Evolutionary conservation across 345 rosid genomes (phyloP).

Genomic region (Bretschneidera sinensis): DNA sequence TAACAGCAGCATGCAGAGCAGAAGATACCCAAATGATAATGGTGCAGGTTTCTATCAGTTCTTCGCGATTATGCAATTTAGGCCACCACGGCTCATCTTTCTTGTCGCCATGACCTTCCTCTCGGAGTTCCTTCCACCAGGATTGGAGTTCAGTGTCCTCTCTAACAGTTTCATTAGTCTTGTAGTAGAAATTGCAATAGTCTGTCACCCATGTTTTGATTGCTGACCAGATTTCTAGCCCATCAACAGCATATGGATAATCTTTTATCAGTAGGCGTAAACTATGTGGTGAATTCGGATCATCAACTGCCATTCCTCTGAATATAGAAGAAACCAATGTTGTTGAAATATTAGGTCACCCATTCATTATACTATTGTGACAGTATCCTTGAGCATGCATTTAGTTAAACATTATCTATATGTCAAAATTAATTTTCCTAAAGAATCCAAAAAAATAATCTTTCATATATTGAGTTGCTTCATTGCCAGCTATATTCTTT

Average conservation of each 20-base stretch:
- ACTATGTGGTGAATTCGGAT: conserved; percentile 48
- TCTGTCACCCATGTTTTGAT: conserved; percentile 61
- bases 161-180: conserved; percentile 38
- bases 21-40: conserved; percentile 70
- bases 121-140: conserved; percentile 70
- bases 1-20: conserved; percentile 68
- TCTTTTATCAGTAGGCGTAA: conserved; percentile 53
- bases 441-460: no score
- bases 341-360: no score
- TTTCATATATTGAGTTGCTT: no score
- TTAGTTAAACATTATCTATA: no score
- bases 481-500: no score
- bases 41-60: conserved; percentile 55
- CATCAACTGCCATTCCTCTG: conserved; percentile 74
- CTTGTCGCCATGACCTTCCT: conserved; percentile 72
- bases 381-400: neutral
- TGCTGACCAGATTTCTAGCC: conserved; percentile 71
- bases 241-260: conserved; percentile 75
- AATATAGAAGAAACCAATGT: conserved; percentile 4
- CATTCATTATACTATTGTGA: no score
- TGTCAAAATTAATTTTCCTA: no score
- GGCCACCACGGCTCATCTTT: conserved; percentile 76
- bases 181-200: conserved; percentile 51
- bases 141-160: conserved; percentile 54
- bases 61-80: conserved; percentile 40